These are phyloP conservation scores for Pigoraptor vietnamica DNA, from an alignment of 78 protist genomes.

Conservation along the genomic window DNA sequence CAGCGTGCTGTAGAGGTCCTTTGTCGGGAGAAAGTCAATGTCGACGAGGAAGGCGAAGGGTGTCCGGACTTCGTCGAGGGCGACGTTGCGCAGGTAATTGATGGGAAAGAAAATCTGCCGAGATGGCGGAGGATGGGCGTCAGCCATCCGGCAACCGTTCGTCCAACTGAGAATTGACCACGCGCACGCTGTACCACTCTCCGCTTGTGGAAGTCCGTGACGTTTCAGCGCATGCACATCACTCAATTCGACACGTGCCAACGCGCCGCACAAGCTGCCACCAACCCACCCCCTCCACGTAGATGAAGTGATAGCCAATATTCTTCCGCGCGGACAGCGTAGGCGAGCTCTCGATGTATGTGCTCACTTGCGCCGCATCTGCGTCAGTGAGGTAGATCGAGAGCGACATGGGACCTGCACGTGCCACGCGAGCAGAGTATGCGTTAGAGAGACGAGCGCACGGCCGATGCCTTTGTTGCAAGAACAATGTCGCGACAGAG, in stretches of 20 bases:
- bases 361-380: neutral
- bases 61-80: neutral
- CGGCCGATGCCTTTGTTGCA: too few relatives aligned
- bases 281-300: neutral
- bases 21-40: neutral
- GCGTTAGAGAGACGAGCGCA: too few relatives aligned
- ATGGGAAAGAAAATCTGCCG: neutral
- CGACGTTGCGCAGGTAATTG: neutral
- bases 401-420: neutral
- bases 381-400: neutral
- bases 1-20: neutral
- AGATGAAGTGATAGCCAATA: neutral
- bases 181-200: too few relatives aligned
- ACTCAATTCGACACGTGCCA: too few relatives aligned
- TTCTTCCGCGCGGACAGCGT: neutral
- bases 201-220: too few relatives aligned
- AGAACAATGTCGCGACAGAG: too few relatives aligned
- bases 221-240: too few relatives aligned
- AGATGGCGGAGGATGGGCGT: too few relatives aligned
- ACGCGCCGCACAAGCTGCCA: too few relatives aligned
- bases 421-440: too few relatives aligned
- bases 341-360: neutral
- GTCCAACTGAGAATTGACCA: neutral
- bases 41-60: neutral
- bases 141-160: neutral